Percentiles rank a stretch among this genome's conserved stretches.
These are phyloP conservation scores for Naganishia kalamii DNA, from an alignment of 768 basidiomycete genomes.

Conservation along the genomic window DNA sequence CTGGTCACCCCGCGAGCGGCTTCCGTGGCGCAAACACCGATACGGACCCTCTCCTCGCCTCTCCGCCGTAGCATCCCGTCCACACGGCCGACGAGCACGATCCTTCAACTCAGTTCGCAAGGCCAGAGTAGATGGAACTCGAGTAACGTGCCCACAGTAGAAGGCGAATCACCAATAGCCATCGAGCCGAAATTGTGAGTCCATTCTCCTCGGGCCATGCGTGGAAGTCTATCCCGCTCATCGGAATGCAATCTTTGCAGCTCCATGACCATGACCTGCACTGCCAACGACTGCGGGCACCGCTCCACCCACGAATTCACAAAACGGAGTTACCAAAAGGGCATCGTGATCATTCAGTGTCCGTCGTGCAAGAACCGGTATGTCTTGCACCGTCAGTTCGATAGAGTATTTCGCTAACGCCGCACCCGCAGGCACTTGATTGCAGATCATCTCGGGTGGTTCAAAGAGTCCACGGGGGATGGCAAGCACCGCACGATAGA, in stretches of 20 bases:
- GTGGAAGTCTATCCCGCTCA: background rate
- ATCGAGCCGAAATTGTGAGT: slow-evolving; percentile 11
- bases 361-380: slow-evolving; percentile 83
- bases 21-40: background rate
- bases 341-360: slow-evolving; percentile 86
- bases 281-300: slow-evolving; percentile 54
- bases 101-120: background rate
- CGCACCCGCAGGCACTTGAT: slow-evolving; percentile 38
- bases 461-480: slow-evolving; percentile 42
- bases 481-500: slow-evolving; percentile 71
- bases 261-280: slow-evolving; percentile 46
- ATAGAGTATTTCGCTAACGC: background rate
- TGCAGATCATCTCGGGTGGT: slow-evolving; percentile 47
- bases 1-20: background rate
- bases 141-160: background rate
- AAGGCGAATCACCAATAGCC: background rate
- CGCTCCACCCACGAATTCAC: slow-evolving; percentile 86
- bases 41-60: background rate
- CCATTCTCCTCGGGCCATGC: background rate
- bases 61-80: background rate
- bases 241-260: slow-evolving; percentile 21
- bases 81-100: background rate
- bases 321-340: slow-evolving; percentile 72
- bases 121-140: slow-evolving; percentile 1
- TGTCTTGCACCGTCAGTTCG: slow-evolving; percentile 28